Evolutionary conservation across 1,284 basidiomycete species (phyloP).

Genomic region (Porogramme epimiltina): DNA sequence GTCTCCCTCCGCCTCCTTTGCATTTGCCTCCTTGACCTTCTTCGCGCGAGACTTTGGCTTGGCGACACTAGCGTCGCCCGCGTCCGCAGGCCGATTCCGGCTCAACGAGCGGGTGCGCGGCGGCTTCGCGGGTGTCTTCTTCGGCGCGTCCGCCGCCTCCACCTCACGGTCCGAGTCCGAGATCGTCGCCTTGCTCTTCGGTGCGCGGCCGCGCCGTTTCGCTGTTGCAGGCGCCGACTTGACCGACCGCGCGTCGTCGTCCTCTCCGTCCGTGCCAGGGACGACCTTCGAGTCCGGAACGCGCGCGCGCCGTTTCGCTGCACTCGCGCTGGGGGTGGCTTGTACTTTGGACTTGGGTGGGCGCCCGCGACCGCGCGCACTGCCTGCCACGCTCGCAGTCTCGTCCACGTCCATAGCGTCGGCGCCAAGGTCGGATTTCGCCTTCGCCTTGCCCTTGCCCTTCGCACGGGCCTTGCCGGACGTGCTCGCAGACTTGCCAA

Average conservation of each 20-base stretch:
- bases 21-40: conserved; percentile 19
- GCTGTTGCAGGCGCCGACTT: conserved; percentile 16
- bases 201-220: conserved; percentile 28
- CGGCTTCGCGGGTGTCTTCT: conserved; percentile 20
- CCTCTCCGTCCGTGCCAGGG: conserved; percentile 21
- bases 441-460: conserved; percentile 17
- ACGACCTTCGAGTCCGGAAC: conserved; percentile 20
- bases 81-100: conserved; percentile 18
- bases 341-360: conserved; percentile 22
- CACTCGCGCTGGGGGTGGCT: conserved; percentile 3
- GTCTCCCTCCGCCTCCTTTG: conserved; percentile 7
- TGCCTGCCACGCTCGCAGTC: conserved; percentile 20
- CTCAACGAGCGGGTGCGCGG: conserved; percentile 25
- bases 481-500: conserved; percentile 21
- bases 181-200: conserved; percentile 27
- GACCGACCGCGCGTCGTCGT: conserved; percentile 21
- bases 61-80: conserved; percentile 14
- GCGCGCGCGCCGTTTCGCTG: conserved; percentile 24
- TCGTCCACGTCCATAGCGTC: conserved; percentile 33
- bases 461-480: conserved; percentile 20
- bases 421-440: conserved; percentile 13
- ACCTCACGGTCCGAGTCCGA: conserved; percentile 25
- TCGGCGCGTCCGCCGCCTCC: conserved; percentile 18
- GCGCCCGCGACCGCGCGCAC: conserved; percentile 22
- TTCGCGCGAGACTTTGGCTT: conserved; percentile 20